Evolutionary conservation across 2,329 filamentous ascomycete genomes (phyloP).

Genomic region (Tolypocladium cylindrosporum): DNA sequence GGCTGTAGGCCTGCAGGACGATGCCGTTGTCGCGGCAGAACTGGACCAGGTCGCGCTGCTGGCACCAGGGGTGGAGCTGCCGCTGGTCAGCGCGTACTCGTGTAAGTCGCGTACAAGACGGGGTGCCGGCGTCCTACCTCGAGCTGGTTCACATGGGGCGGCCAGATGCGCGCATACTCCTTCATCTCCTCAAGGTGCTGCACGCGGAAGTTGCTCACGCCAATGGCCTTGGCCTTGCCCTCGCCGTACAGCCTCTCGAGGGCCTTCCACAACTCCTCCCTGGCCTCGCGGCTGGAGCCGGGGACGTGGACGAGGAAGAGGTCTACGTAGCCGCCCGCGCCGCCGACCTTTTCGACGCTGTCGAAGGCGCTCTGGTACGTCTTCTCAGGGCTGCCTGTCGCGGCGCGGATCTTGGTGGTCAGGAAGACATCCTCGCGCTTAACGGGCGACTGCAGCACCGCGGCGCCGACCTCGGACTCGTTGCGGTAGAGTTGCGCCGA

Average conservation of each 20-base stretch:
- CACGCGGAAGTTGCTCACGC: slow-evolving; percentile 63
- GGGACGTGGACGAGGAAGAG: slow-evolving; percentile 62
- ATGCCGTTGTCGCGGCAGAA: slow-evolving; percentile 73
- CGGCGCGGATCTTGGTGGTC: slow-evolving; percentile 57
- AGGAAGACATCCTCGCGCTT: slow-evolving; percentile 53
- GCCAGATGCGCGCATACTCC: slow-evolving; percentile 53
- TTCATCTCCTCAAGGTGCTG: slow-evolving; percentile 61
- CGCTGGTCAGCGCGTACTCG: background rate
- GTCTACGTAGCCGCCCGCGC: slow-evolving; percentile 54
- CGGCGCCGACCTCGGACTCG: slow-evolving; percentile 55
- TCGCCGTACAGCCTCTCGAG: slow-evolving; percentile 51
- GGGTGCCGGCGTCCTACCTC: slow-evolving; percentile 40
- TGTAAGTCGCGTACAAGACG: background rate
- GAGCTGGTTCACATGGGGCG: slow-evolving; percentile 65
- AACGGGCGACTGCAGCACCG: slow-evolving; percentile 46
- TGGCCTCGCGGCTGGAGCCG: slow-evolving; percentile 39
- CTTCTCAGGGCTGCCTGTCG: slow-evolving; percentile 34
- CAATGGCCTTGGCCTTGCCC: slow-evolving; percentile 54
- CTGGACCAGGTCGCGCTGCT: slow-evolving; percentile 31
- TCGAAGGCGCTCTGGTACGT: slow-evolving; percentile 49
- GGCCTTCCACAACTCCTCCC: slow-evolving; percentile 56
- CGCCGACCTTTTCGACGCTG: slow-evolving; percentile 53
- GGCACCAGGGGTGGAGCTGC: slow-evolving; percentile 63
- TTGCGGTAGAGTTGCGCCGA: slow-evolving; percentile 57
- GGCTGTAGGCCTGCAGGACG: slow-evolving; percentile 30